Evolutionary conservation across 257 asterid genomes (phyloP), one percentile per base, ranked within the genome.

Genomic region (Apocynum venetum): DNA sequence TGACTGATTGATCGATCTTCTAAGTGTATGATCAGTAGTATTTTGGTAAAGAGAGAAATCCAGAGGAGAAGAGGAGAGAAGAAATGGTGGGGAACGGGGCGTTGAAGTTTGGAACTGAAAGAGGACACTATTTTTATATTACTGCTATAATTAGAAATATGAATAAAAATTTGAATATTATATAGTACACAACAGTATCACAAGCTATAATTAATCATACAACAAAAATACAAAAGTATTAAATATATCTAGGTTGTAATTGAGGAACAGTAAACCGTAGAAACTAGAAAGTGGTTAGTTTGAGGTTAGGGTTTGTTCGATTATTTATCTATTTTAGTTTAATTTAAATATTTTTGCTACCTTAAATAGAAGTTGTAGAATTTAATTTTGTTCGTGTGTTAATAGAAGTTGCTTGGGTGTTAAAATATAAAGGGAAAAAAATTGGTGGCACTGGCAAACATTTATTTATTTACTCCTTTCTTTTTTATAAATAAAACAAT

Each of bases 91-190:
- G 46, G 36, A 36, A 4, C 31, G 66, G 71, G 14, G 68, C 69
- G 78, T 71, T 79, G 83, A 82, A 76, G 71, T 71, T 71, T 72
- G 76, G 52, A 35, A 46, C 73, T 71, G 69, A 44, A 19, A 56
- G 77, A 70, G 38, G 78, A 44, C 40, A 60, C 40, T 68, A 61
- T 69, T 61, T 55, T 78, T 51, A 61, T 31, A 35, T 57, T n/a
- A 11, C 61, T 83, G 46, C 79, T 78, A 82, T 72, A 48, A 73
- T 67, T 80, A 77, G 81, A 76, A 25, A 76, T 80, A 59, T 78
- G 78, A 65, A 80, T 82, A 78, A 44, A 63, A 59, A 55, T 20
- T 68, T 1, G 14, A 68, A 43, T 68, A 68, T 20, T 68, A 36
- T 64, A 43, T 8, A 12, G 11, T 3, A 49, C 8, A 49, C 0